Conservation (phyloP, 176 grass and related monocot species). For the Tillandsia fasciculata region DNA sequence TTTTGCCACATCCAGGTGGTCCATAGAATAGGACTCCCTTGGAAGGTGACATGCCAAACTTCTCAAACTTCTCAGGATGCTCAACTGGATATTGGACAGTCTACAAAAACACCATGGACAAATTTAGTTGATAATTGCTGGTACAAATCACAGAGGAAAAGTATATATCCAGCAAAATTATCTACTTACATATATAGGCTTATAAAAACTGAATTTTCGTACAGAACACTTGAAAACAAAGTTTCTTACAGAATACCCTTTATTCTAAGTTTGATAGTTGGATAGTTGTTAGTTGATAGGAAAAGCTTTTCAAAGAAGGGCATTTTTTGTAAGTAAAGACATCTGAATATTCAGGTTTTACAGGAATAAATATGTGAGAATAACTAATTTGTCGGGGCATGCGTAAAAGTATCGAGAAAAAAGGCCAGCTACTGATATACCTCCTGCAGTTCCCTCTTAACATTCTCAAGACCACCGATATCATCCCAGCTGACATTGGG, state of each 20-base stretch:
- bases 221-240: too few relatives aligned
- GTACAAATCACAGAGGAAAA: too few relatives aligned
- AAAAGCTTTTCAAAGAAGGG: too few relatives aligned
- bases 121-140: not conserved
- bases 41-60: slow-evolving; percentile 56
- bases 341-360: too few relatives aligned
- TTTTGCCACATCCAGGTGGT: slow-evolving; percentile 52
- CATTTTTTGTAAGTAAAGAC: too few relatives aligned
- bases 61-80: slow-evolving; percentile 57
- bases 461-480: slow-evolving; percentile 48
- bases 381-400: not conserved
- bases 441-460: slow-evolving; percentile 67
- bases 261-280: too few relatives aligned
- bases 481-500: slow-evolving; percentile 53
- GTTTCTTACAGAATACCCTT: too few relatives aligned
- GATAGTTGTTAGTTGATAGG: too few relatives aligned
- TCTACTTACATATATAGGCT: too few relatives aligned
- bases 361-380: too few relatives aligned
- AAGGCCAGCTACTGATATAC: slow-evolving; percentile 12
- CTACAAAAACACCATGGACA: slow-evolving; percentile 11
- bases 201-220: too few relatives aligned
- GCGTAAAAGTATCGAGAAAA: not conserved
- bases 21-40: slow-evolving; percentile 63
- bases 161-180: too few relatives aligned
- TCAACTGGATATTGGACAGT: slow-evolving; percentile 57